phyloP scores from a whole-genome alignment of 352 stramenopile genomes.

The Globisporangium alternatum region DNA sequence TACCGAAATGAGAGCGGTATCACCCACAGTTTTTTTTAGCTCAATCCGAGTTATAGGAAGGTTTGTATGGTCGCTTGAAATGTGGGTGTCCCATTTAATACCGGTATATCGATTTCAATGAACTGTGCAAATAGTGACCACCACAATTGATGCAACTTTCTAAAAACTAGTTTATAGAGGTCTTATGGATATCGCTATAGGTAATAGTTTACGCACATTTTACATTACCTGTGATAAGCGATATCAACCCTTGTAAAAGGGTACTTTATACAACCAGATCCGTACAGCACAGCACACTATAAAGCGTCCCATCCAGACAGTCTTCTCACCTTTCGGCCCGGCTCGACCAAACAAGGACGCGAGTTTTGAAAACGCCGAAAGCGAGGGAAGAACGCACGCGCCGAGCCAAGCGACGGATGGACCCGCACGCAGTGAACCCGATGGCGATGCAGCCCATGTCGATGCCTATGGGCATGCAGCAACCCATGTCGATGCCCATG shows the following conservation, averaged over 20 bases:
- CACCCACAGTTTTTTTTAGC: not conserved
- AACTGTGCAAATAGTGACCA: not conserved
- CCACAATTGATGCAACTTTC: not conserved
- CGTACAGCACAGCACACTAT: not conserved
- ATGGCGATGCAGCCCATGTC: slow-evolving; percentile 69
- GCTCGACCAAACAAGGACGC: not conserved
- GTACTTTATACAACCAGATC: not conserved
- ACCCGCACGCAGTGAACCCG: slow-evolving; percentile 62
- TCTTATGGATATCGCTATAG: no score
- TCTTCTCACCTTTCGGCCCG: not conserved
- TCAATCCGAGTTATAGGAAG: not conserved
- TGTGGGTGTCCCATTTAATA: not conserved
- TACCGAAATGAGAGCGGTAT: not conserved
- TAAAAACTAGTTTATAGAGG: not conserved
- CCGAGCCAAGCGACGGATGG: slow-evolving; percentile 28
- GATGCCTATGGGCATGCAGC: slow-evolving; percentile 57
- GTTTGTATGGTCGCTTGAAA: not conserved
- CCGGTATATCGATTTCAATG: not conserved
- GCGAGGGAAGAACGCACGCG: not conserved
- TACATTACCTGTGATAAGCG: not conserved
- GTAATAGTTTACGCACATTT: no score
- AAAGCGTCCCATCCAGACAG: not conserved
- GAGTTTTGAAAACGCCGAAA: slow-evolving; percentile 4
- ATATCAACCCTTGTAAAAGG: not conserved
- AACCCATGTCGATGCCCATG: slow-evolving; percentile 59